Conservation (phyloP, 371 early-diverging fungal species). For the Capniomyces stellatus region DNA sequence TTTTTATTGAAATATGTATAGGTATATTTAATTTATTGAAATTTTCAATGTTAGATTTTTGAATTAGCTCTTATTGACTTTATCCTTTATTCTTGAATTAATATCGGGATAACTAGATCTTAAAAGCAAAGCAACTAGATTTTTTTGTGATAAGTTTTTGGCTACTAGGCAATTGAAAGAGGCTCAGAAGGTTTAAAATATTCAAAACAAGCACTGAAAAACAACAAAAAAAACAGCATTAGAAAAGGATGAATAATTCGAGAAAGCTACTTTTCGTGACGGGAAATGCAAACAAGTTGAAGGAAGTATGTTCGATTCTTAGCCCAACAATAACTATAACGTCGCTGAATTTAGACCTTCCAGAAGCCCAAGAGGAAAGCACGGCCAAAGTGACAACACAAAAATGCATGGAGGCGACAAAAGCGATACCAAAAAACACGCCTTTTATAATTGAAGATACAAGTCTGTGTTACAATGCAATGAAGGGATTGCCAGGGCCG, state of each 20-base stretch:
- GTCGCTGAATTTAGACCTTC: slow-evolving; percentile 55
- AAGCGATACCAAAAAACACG: slow-evolving; percentile 13
- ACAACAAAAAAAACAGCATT: no score
- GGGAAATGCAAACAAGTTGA: slow-evolving; percentile 85
- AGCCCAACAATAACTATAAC: slow-evolving; percentile 34
- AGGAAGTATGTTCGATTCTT: slow-evolving; percentile 73
- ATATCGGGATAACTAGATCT: no score
- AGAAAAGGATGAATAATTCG: neutral
- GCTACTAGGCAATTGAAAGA: no score
- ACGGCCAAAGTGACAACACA: slow-evolving; percentile 48
- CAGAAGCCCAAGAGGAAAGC: slow-evolving; percentile 74
- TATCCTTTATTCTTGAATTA: no score
- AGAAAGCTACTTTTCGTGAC: slow-evolving; percentile 34
- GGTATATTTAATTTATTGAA: no score
- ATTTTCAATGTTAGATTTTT: no score
- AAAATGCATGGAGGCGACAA: slow-evolving; percentile 61
- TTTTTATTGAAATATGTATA: no score
- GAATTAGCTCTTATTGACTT: no score
- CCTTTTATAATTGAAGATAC: slow-evolving; percentile 90
- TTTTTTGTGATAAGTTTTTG: no score
- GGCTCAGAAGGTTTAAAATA: no score
- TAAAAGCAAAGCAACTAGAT: no score
- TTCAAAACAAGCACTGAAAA: no score
- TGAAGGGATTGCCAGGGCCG: slow-evolving; percentile 72
- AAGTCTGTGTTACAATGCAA: slow-evolving; percentile 75